A percentile compares a stretch with the other conserved stretches of the same genome.
These are phyloP conservation scores for Tulasnella calospora DNA, from an alignment of 768 basidiomycete genomes.

Conservation along the genomic window DNA sequence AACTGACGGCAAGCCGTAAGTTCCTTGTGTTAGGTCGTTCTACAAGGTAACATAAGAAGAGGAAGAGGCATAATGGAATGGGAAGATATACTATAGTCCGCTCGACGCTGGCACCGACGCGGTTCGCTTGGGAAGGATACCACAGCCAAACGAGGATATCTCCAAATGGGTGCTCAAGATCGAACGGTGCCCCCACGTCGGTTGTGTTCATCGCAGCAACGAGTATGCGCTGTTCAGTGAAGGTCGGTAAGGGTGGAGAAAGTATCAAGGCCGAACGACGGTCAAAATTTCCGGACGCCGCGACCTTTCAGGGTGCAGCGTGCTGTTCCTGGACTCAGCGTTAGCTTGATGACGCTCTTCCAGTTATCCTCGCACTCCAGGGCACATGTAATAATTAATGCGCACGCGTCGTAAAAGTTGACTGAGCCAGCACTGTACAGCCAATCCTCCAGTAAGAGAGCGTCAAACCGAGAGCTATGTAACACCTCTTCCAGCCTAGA, in stretches of 20 bases:
- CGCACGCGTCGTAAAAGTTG: too few relatives aligned
- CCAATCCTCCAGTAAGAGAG: too few relatives aligned
- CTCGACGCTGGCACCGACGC: background rate
- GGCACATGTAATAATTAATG: too few relatives aligned
- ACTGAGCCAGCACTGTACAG: too few relatives aligned
- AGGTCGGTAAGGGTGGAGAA: background rate
- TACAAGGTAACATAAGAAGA: background rate
- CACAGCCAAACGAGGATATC: constrained; percentile 8
- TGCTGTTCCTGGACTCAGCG: too few relatives aligned
- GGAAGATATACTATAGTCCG: background rate
- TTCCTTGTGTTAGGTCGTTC: background rate
- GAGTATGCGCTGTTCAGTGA: background rate
- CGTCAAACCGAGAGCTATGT: too few relatives aligned
- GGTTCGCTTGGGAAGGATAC: constrained; percentile 10
- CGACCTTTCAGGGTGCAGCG: background rate
- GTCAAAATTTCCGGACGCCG: background rate
- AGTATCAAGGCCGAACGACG: background rate
- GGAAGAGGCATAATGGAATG: background rate
- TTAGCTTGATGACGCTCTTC: too few relatives aligned
- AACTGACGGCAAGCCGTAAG: background rate
- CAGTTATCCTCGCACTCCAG: too few relatives aligned
- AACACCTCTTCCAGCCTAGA: too few relatives aligned
- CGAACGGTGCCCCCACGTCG: background rate
- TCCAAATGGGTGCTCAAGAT: background rate
- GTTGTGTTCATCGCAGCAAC: background rate